These are phyloP conservation scores for Diplodia seriata DNA, from an alignment of 2,329 filamentous ascomycete genomes.

Conservation along the genomic window DNA sequence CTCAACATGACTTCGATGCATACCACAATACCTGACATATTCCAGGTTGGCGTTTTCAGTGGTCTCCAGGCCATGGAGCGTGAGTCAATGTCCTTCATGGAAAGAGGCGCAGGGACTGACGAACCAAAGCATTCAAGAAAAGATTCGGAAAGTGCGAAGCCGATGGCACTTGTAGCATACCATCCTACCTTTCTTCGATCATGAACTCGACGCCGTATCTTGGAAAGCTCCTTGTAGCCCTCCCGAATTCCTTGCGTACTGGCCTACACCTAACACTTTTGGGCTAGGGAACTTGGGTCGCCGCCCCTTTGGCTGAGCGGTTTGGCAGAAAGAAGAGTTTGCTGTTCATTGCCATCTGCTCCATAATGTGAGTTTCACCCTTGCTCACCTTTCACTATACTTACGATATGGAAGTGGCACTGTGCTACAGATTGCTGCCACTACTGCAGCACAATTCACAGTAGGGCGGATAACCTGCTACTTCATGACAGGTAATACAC, in stretches of 20 bases:
- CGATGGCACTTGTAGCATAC: constrained; percentile 21
- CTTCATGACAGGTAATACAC: constrained; percentile 21
- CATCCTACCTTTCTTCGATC: constrained; percentile 22
- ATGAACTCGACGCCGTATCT: constrained; percentile 30
- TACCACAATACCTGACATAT: background rate
- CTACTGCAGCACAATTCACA: constrained; percentile 21
- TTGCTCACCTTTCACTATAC: background rate
- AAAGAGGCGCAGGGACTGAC: background rate
- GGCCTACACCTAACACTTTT: background rate
- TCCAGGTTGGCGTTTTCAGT: constrained; percentile 24
- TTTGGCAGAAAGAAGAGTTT: constrained; percentile 29
- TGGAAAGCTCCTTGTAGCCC: constrained; percentile 22
- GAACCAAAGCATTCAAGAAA: constrained; percentile 14
- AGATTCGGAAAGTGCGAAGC: constrained; percentile 19
- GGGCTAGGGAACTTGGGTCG: constrained; percentile 25
- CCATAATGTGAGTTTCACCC: constrained; percentile 6
- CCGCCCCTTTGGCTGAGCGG: constrained; percentile 23
- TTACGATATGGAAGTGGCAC: constrained; percentile 6
- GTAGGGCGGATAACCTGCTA: constrained; percentile 26
- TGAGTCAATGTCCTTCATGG: background rate
- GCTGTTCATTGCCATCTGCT: constrained; percentile 25
- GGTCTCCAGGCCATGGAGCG: constrained; percentile 25
- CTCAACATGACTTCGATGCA: background rate
- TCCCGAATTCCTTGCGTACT: background rate
- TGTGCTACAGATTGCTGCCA: constrained; percentile 21